Percentiles rank a stretch among this genome's conserved stretches.
Conservation (phyloP, 2,329 filamentous ascomycete genomes). For the Colletotrichum shisoi region DNA sequence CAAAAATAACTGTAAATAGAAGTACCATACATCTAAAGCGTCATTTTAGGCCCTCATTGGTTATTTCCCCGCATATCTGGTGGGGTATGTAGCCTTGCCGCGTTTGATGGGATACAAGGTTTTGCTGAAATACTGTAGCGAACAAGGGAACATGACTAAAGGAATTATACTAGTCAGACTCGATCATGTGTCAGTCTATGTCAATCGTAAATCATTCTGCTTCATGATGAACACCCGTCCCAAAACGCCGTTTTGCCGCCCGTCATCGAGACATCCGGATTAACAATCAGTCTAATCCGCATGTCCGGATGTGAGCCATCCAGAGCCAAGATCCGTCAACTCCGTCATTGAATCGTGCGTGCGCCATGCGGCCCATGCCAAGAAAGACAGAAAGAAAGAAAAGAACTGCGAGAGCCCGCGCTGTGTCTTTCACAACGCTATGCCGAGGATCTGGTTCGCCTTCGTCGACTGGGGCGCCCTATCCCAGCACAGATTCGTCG, state of each 20-base stretch:
- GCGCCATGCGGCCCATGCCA: neutral
- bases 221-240: neutral
- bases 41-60: too few species aligned
- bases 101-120: too few species aligned
- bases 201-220: neutral
- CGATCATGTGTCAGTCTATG: neutral
- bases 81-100: too few species aligned
- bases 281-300: neutral
- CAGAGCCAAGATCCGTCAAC: neutral
- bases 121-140: neutral
- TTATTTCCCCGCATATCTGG: too few species aligned
- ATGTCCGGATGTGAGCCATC: neutral
- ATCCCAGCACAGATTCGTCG: neutral
- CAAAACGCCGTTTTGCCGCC: neutral
- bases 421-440: slow-evolving; percentile 14
- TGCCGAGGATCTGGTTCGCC: slow-evolving; percentile 29
- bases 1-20: too few species aligned
- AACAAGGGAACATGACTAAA: too few species aligned
- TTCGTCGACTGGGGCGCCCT: slow-evolving; percentile 12
- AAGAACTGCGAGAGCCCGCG: too few species aligned
- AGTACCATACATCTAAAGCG: too few species aligned
- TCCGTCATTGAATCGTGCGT: slow-evolving; percentile 8
- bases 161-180: neutral
- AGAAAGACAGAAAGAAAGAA: neutral
- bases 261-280: neutral